Conservation (phyloP, 768 basidiomycete genomes). For the Suillus brevipes region DNA sequence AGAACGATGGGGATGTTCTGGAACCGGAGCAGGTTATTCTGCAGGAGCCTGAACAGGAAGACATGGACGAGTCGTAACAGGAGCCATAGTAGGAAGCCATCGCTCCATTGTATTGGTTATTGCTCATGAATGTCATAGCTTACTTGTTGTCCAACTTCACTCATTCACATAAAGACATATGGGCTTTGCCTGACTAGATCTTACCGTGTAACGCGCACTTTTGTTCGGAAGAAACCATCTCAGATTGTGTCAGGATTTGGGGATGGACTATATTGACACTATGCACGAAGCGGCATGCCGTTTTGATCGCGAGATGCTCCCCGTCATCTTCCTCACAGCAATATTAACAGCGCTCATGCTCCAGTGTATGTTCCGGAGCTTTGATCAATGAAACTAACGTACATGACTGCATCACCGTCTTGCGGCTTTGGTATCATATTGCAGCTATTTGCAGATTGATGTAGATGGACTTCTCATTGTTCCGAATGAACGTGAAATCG, state of each 20-base stretch:
- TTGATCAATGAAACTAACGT: background rate
- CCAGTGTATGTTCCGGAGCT: background rate
- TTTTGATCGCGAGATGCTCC: background rate
- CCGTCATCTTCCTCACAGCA: too few relatives aligned
- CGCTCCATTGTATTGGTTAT: background rate
- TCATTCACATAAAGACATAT: background rate
- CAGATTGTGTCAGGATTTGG: background rate
- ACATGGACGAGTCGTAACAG: conserved; percentile 33
- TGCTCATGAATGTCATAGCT: background rate
- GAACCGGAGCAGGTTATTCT: conserved; percentile 33
- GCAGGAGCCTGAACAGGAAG: conserved; percentile 46
- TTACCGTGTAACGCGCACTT: background rate
- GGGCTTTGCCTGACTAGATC: background rate
- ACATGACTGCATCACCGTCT: background rate
- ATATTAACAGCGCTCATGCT: too few relatives aligned
- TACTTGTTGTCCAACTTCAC: background rate
- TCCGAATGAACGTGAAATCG: background rate
- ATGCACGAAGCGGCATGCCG: background rate
- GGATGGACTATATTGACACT: background rate
- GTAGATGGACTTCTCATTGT: background rate
- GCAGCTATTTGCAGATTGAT: background rate
- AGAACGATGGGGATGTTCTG: conserved; percentile 10
- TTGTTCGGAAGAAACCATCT: background rate
- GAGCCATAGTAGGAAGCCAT: background rate
- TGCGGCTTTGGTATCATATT: background rate